phyloP scores from a whole-genome alignment of 1,139 yeast species.

The Trichomonascaceae sp. region DNA sequence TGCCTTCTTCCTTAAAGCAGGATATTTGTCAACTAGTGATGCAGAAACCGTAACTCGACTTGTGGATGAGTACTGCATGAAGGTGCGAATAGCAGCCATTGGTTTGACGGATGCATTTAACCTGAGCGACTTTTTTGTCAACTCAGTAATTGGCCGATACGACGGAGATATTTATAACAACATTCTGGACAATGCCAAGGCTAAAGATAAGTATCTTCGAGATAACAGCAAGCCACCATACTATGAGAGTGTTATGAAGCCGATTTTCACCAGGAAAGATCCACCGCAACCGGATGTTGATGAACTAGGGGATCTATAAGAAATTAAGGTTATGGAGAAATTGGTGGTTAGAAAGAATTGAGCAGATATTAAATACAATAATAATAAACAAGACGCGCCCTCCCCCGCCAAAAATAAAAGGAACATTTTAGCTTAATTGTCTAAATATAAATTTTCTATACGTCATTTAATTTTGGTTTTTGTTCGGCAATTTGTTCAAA shows the following conservation, averaged over 20 bases:
- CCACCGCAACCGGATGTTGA: slow-evolving; percentile 12
- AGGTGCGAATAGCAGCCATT: slow-evolving; percentile 60
- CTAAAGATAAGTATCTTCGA: slow-evolving; percentile 31
- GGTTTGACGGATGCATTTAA: slow-evolving; percentile 88
- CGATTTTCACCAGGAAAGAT: slow-evolving; percentile 35
- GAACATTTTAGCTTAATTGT: no score
- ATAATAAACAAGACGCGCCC: background rate
- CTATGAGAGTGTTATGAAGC: slow-evolving; percentile 35
- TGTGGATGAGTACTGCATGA: slow-evolving; percentile 33
- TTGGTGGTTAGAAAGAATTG: background rate
- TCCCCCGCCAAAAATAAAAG: background rate
- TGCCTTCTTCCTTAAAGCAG: slow-evolving; percentile 65
- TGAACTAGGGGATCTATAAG: slow-evolving; percentile 10
- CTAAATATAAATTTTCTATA: background rate
- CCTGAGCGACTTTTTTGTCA: slow-evolving; percentile 75
- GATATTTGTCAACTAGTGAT: slow-evolving; percentile 41
- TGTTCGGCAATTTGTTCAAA: background rate
- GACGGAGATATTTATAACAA: slow-evolving; percentile 85
- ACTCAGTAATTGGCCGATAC: slow-evolving; percentile 77
- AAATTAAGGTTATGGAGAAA: slow-evolving; percentile 3
- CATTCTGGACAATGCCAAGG: slow-evolving; percentile 36
- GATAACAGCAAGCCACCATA: slow-evolving; percentile 36
- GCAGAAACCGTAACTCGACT: slow-evolving; percentile 31
- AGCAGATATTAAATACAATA: background rate
- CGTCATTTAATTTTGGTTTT: background rate